Conservation (phyloP, 306 rosid genomes). For the Trifolium repens region DNA sequence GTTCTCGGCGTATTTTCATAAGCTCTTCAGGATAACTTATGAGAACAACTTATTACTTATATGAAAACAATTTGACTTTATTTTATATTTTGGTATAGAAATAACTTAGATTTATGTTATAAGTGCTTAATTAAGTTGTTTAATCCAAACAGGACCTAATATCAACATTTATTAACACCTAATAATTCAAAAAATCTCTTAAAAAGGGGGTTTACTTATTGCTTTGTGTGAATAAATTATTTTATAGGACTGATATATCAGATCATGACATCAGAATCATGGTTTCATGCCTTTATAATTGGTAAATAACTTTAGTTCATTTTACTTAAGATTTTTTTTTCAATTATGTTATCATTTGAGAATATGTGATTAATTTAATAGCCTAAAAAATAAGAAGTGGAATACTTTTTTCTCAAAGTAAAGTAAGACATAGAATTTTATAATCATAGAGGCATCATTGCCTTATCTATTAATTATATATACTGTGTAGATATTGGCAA, state of each 20-base stretch:
- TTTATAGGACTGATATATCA: neutral
- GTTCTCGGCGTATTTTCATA: neutral
- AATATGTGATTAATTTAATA: slow-evolving; percentile 24
- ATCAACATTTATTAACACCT: no score
- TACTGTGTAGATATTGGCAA: neutral
- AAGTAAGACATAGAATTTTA: slow-evolving; percentile 32
- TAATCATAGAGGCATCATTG: neutral
- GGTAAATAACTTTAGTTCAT: slow-evolving; percentile 26
- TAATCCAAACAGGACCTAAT: no score
- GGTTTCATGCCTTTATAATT: slow-evolving; percentile 16
- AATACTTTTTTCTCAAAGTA: neutral
- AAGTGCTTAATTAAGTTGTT: no score
- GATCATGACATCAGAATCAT: slow-evolving; percentile 24
- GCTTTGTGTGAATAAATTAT: neutral
- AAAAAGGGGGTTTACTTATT: no score
- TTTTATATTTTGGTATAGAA: neutral
- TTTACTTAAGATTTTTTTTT: slow-evolving; percentile 5
- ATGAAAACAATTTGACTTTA: neutral
- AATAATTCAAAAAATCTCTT: no score
- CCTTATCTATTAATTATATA: neutral
- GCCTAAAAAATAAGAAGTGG: slow-evolving; percentile 24
- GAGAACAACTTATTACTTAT: neutral
- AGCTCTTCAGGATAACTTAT: neutral
- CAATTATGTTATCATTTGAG: slow-evolving; percentile 37
- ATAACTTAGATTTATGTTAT: no score